A percentile compares a stretch with the other conserved stretches of the same genome.
These are phyloP conservation scores for Sporisorium sorghi DNA, from an alignment of 1,284 basidiomycete species.

Conservation along the genomic window DNA sequence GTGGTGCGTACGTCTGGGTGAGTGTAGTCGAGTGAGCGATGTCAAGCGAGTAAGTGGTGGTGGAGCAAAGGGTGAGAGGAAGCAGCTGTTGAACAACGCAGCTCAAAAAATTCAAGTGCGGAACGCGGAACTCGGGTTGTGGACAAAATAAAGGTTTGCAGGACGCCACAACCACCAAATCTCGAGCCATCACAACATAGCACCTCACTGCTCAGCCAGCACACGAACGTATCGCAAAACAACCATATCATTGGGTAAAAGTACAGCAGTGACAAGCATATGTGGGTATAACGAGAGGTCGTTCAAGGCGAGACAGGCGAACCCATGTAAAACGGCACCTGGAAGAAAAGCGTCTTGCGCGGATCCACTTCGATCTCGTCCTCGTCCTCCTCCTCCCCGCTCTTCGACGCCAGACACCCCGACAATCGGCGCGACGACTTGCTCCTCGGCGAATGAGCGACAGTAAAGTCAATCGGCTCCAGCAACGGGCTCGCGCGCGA, in stretches of 20 bases:
- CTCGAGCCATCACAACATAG: too few relatives aligned
- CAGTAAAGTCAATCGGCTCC: conserved; percentile 28
- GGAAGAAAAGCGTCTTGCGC: conserved; percentile 35
- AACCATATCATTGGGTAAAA: conserved; percentile 7
- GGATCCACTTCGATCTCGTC: conserved; percentile 26
- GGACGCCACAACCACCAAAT: background rate
- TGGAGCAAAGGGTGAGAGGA: background rate
- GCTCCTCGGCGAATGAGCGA: conserved; percentile 26
- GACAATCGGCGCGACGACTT: conserved; percentile 8
- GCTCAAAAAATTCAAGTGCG: conserved; percentile 7
- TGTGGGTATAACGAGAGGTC: background rate
- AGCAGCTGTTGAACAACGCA: conserved; percentile 13
- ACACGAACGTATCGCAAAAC: background rate
- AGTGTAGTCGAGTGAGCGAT: background rate
- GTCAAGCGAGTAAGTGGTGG: background rate
- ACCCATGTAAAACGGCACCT: conserved; percentile 38
- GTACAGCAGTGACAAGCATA: conserved; percentile 15
- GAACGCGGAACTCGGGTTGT: conserved; percentile 26
- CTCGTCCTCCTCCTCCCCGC: conserved; percentile 11
- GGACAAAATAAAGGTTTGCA: too few relatives aligned
- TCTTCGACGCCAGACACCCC: background rate
- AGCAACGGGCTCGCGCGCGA: conserved; percentile 12
- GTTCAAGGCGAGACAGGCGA: conserved; percentile 19
- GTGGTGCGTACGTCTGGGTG: too few relatives aligned
- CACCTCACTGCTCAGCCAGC: background rate